Base-by-base conservation (phyloP, 2,329 filamentous ascomycete species). In the Aureobasidium namibiae region DNA sequence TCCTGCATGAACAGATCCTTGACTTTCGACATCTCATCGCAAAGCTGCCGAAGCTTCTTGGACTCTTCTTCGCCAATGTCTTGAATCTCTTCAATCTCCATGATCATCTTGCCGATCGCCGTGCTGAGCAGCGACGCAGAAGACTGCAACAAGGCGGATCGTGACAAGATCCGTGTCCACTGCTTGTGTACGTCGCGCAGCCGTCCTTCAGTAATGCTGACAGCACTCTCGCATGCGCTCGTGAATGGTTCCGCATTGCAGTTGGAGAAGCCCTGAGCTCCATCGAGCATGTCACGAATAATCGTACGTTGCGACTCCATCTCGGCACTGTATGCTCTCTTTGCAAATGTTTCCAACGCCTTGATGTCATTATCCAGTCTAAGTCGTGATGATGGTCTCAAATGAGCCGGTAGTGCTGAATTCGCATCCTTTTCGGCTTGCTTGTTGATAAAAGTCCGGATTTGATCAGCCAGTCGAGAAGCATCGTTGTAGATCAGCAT, bases 401-500 rank as follows among this genome's bases (percentile, higher is more conserved):
- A 18, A n/a, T 57, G 54, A 31, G 68, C 63, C 3, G 65, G 62
- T 16, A 70, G 67, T 5, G 59, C 61, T 1, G 72, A 73, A 2
- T 62, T 60, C n/a, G 54, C 49, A 54, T 74, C 70, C 33, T 65
- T 67, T 41, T 69, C 65, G 0, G 74, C 69, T 62, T 78, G 74
- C 34, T 76, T 70, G n/a, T 73, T 69, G 13, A 78, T 70, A 59
- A 84, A 73, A 10, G 70, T 65, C 16, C 76, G 76, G 14, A 86
- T 72, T 59, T 77, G 76, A 61, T 81, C 78, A 3, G 81, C 78
- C 4, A 87, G 75, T 60, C 82, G 81, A 45, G 79, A 73, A 62
- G 81, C 79, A 68, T 87, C 84, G 65, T 87, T 87, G 72, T 86
- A 87, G 46, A 85, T 76, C 56, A 84, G 79, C 78, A 87, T 85